These are phyloP conservation scores for Umbelopsis sp. DNA, from an alignment of 192 early-diverging fungal genomes.

Conservation along the genomic window DNA sequence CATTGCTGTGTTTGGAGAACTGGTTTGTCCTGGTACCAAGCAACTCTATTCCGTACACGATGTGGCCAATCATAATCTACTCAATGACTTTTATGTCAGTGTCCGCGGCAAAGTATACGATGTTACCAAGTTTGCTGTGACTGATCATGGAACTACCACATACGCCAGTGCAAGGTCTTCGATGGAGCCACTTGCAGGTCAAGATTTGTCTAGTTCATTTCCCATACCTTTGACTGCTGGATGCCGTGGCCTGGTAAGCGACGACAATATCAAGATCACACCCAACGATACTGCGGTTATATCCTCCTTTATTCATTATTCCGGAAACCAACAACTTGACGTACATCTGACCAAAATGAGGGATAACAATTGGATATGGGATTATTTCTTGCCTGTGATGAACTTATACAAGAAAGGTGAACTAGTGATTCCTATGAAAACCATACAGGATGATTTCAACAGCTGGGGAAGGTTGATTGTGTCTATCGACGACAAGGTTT, in stretches of 20 bases:
- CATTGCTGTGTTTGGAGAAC: conserved; percentile 78
- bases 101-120: conserved; percentile 71
- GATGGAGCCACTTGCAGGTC: conserved; percentile 61
- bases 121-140: conserved; percentile 61
- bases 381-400: conserved; percentile 51
- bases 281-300: conserved; percentile 35
- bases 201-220: conserved; percentile 66
- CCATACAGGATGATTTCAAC: conserved; percentile 47
- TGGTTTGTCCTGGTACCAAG: conserved; percentile 81
- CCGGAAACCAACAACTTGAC: conserved; percentile 36
- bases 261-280: conserved; percentile 23
- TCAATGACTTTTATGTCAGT: conserved; percentile 64
- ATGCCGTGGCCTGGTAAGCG: conserved; percentile 54
- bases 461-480: conserved; percentile 50
- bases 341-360: conserved; percentile 35
- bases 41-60: conserved; percentile 62
- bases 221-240: conserved; percentile 57
- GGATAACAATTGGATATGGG: conserved; percentile 53
- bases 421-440: conserved; percentile 52
- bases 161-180: conserved; percentile 41
- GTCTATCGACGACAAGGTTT: conserved; percentile 65
- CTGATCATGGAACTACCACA: conserved; percentile 52
- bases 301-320: conserved; percentile 35
- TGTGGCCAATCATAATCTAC: conserved; percentile 58
- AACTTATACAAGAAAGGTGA: conserved; percentile 55